Evolutionary conservation across 805 yeast species (phyloP), one percentile per base, ranked within the genome.

Genomic region (Saturnispora diversa): DNA sequence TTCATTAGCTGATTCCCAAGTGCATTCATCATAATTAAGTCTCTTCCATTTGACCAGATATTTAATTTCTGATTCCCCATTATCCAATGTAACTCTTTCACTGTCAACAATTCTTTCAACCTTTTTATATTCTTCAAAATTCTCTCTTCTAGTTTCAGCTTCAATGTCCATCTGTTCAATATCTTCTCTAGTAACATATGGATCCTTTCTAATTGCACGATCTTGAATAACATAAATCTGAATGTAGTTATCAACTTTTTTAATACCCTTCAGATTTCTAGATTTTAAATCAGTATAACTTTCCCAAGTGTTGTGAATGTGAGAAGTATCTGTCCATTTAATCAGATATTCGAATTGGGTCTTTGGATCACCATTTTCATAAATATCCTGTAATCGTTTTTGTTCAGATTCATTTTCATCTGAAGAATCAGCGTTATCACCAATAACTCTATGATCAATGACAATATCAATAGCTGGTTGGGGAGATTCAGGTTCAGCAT

Each of bases 221-320:
- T 88, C 96, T 44, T 72, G 63, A 6, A 84, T 64, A 41, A 92
- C 76, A 53, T 64, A 76, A 52, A 81, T 86, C 54, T 80, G 83
- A 56, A 88, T 81, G 60, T 87, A 92, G 62, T 92, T 92, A 45
- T 90, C 97, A 16, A 92, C 73, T 50, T 81, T 80, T 58, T 94
- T 84, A 50, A 75, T 68, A 31, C 99, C 98, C 56, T 80, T 80
- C 46, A 68, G 60, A 6, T 65, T 62, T 34, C 49, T 45, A 15
- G 62, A 58, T 34, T 71, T 72, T 37, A 80, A 54, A 3, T 63
- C 59, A 10, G 60, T 63, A 62, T 81, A 87, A 2, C 74, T 58
- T 57, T 88, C 95, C 97, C 97, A 92, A 0, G 95, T 80, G 59
- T 90, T 92, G 63, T 92, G 99, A 46, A 92, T 68, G 64, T 92